Evolutionary conservation across 306 rosid species (phyloP).

Genomic region (Cucumis sativus): DNA sequence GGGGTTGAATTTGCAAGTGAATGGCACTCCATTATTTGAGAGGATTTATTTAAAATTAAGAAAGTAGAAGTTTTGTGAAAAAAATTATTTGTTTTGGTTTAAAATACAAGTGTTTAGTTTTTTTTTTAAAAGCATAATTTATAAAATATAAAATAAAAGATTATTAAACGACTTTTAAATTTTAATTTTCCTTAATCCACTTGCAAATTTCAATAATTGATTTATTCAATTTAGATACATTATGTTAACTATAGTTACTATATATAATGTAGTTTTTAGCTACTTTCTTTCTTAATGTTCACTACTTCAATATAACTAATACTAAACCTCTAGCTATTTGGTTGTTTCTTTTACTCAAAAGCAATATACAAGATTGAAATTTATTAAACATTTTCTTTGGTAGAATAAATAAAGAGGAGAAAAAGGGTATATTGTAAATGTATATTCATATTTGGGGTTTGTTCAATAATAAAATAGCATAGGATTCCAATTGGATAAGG

Average conservation of each 20-base stretch:
- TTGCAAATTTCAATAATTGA: background rate
- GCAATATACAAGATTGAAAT: no score
- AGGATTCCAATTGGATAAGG: constrained; percentile 7
- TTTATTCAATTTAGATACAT: background rate
- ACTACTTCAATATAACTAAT: background rate
- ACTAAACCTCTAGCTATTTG: no score
- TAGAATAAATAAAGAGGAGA: background rate
- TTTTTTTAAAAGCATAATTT: no score
- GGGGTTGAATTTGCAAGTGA: background rate
- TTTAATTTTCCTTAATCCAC: background rate
- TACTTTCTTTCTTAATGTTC: background rate
- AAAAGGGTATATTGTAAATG: background rate
- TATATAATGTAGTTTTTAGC: background rate
- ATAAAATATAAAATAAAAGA: no score
- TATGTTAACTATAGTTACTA: background rate
- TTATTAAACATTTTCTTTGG: no score
- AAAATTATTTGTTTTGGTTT: no score
- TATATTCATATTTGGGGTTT: background rate
- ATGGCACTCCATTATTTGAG: no score
- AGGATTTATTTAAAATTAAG: no score
- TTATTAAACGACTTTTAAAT: no score
- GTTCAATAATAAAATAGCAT: background rate
- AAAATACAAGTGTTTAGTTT: no score
- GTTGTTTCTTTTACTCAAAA: no score
- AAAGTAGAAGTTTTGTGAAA: no score